phyloP scores from a whole-genome alignment of 2,329 filamentous ascomycete species.

The Ophiostoma perfectum region DNA sequence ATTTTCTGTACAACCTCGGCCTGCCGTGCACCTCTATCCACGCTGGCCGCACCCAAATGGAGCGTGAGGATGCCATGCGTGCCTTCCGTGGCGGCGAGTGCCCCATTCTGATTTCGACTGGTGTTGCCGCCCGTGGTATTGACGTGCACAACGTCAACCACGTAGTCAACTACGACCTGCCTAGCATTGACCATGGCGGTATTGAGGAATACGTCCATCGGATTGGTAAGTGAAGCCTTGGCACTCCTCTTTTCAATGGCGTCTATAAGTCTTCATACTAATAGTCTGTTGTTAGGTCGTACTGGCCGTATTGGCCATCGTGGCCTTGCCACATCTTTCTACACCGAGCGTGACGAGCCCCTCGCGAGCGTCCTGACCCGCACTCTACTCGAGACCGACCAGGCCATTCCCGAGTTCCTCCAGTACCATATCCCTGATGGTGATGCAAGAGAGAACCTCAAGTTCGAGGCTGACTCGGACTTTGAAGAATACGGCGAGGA shows the following conservation, averaged over 20 bases:
- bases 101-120: constrained; percentile 81
- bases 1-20: constrained; percentile 73
- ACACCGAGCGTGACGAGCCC: constrained; percentile 68
- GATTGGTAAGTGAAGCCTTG: constrained; percentile 59
- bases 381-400: constrained; percentile 71
- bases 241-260: neutral
- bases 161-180: constrained; percentile 90
- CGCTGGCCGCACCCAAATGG: constrained; percentile 75
- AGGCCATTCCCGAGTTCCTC: constrained; percentile 78
- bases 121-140: constrained; percentile 79
- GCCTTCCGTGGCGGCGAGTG: constrained; percentile 69
- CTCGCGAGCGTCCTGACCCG: constrained; percentile 71
- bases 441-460: constrained; percentile 41
- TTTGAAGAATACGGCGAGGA: constrained; percentile 37
- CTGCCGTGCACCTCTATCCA: constrained; percentile 87
- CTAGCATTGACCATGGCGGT: constrained; percentile 67
- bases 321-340: constrained; percentile 85
- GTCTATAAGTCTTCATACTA: constrained; percentile 20
- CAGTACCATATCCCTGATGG: constrained; percentile 56
- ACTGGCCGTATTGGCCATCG: constrained; percentile 88
- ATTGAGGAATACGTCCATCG: constrained; percentile 93
- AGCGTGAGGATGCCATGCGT: constrained; percentile 88
- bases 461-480: constrained; percentile 53
- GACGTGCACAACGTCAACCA: constrained; percentile 84
- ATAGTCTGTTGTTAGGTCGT: constrained; percentile 53